Conservation (phyloP, 2,329 filamentous ascomycete genomes). For the Akanthomyces muscarius region DNA sequence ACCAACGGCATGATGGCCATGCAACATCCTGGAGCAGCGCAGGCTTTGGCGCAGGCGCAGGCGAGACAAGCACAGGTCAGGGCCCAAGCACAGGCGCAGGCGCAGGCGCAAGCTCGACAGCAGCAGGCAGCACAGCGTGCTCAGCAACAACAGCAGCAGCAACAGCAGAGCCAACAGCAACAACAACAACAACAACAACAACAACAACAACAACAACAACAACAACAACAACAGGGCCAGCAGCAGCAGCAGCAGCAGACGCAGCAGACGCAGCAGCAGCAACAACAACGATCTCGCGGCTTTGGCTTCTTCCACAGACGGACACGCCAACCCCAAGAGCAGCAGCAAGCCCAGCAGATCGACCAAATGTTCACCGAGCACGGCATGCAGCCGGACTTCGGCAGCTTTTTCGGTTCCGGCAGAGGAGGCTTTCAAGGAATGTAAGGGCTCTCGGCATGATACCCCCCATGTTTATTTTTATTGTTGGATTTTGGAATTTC, state of each 20-base stretch:
- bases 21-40: conserved; percentile 24
- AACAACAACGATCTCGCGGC: conserved; percentile 34
- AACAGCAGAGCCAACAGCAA: conserved; percentile 20
- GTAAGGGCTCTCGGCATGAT: conserved; percentile 37
- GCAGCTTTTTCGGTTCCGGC: conserved; percentile 43
- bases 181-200: conserved; percentile 24
- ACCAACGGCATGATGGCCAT: conserved; percentile 40
- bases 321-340: conserved; percentile 21
- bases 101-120: conserved; percentile 23
- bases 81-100: conserved; percentile 29
- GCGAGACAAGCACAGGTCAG: conserved; percentile 25
- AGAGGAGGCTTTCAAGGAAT: conserved; percentile 41
- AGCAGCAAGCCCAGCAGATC: conserved; percentile 38
- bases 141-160: conserved; percentile 27
- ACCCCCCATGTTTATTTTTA: conserved; percentile 30
- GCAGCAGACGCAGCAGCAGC: conserved; percentile 26
- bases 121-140: conserved; percentile 12
- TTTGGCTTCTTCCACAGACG: conserved; percentile 25
- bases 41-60: conserved; percentile 30
- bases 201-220: conserved; percentile 12
- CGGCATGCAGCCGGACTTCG: conserved; percentile 44
- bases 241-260: conserved; percentile 30
- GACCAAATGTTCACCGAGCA: conserved; percentile 49
- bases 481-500: background rate
- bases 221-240: conserved; percentile 20